Base-by-base conservation (phyloP, 768 basidiomycete species). In the Trametes gibbosa region DNA sequence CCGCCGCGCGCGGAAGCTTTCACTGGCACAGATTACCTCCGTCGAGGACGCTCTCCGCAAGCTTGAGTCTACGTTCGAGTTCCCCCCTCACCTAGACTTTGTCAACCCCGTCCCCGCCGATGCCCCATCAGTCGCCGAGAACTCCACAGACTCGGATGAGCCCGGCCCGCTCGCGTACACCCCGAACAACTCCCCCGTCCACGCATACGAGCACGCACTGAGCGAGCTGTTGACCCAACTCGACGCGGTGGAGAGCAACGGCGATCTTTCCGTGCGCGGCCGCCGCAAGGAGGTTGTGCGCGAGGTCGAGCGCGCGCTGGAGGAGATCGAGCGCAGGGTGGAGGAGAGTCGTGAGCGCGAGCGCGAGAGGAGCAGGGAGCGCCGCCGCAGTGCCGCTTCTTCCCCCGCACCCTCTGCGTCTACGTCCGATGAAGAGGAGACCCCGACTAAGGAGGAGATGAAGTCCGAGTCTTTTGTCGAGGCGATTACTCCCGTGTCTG, bases 201-300 rank as follows among this genome's bases (percentile, higher is more conserved):
- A 84, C 54, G 79, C 76, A 61, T 85, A 87, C 70, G 82, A 85
- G 63, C 79, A 88, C 63, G 78, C 80, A 19, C 72, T 90, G n/a
- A 77, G 77, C 50, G 72, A 76, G 40, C 75, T 91, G 24, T 71
- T 91, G 19, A 66, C 75, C 12, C 74, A 78, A 59, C 75, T 90
- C 24, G 89, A 90, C 64, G 77, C 75, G 0, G 76, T 90, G 27
- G 79, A 84, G 32, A 86, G 84, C 62, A 77, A 75, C 49, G 89
- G 88, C 3, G 82, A 85, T 61, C 75, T 74, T 24, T 74, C 68
- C 10, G 73, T 91, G 45, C 69, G 88, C 48, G 70, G 70, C 21
- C 72, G 64, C 53, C 69, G 89, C 62, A 87, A 83, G 72, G 76
- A 76, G 45, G 75, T 84, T 9, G 88, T 89, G 16, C 67, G 64